Percentiles rank a stretch among this genome's conserved stretches.
Evolutionary conservation across 768 basidiomycete genomes (phyloP).

Genomic region (Peribolospora baueri): DNA sequence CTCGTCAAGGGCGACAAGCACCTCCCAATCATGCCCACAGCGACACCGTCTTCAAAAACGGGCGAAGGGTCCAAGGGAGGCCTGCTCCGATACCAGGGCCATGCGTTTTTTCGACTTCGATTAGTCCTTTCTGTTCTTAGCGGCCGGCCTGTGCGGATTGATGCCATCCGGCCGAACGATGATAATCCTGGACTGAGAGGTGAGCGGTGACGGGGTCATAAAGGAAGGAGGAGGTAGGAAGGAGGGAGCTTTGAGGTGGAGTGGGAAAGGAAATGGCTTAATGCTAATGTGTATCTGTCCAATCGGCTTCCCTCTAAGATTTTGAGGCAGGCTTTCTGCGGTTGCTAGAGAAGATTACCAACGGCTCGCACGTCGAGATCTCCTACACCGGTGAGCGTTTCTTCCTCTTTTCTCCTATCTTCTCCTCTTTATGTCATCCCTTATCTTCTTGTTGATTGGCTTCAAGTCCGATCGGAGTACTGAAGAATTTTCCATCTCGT

Average conservation of each 20-base stretch:
- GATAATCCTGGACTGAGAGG: constrained; percentile 88
- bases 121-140: constrained; percentile 73
- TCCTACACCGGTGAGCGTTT: constrained; percentile 59
- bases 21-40: too few relatives aligned
- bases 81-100: constrained; percentile 29
- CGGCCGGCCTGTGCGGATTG: constrained; percentile 57
- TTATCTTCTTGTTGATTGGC: not conserved
- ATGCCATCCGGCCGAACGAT: constrained; percentile 70
- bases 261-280: not conserved
- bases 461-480: not conserved
- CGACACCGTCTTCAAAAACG: too few relatives aligned
- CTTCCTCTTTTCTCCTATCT: not conserved
- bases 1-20: too few relatives aligned
- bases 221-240: not conserved
- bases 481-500: not conserved
- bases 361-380: constrained; percentile 85
- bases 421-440: not conserved
- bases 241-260: not conserved
- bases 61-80: not conserved
- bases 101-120: constrained; percentile 57
- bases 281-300: not conserved
- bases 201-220: constrained; percentile 16
- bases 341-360: constrained; percentile 68
- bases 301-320: constrained; percentile 28
- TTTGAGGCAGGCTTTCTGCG: constrained; percentile 78